Evolutionary conservation across 371 early-diverging fungal species (phyloP).

Genomic region (Saksenaea oblongispora): DNA sequence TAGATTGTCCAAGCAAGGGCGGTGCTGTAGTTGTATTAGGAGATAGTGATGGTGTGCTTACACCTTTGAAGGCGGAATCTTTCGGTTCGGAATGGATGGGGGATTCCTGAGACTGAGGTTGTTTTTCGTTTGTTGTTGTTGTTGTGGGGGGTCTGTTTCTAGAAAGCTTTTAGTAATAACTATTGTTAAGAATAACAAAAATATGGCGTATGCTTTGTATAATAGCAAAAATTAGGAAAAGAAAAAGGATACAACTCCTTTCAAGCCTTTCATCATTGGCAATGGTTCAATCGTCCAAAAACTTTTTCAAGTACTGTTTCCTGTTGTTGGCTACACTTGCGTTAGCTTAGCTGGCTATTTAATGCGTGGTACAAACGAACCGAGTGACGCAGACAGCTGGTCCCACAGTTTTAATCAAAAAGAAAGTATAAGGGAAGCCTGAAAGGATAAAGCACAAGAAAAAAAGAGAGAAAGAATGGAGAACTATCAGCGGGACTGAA

Average conservation of each 20-base stretch:
- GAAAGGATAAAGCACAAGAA: background rate
- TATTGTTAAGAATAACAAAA: background rate
- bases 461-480: background rate
- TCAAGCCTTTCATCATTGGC: conserved; percentile 19
- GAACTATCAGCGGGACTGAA: background rate
- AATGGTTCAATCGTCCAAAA: background rate
- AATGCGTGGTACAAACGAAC: background rate
- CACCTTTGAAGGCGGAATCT: background rate
- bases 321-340: background rate
- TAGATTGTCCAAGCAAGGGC: background rate
- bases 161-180: conserved; percentile 9
- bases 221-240: background rate
- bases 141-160: conserved; percentile 7
- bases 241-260: conserved; percentile 22
- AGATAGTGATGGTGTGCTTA: background rate
- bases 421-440: background rate
- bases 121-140: conserved; percentile 1
- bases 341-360: background rate
- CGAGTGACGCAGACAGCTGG: background rate
- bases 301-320: background rate
- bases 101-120: conserved; percentile 1
- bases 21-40: background rate
- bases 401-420: conserved; percentile 1
- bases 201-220: background rate
- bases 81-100: background rate